Percentiles rank a stretch among this genome's conserved stretches.
These are phyloP conservation scores for Colletotrichum somersetense DNA, from an alignment of 2,329 filamentous ascomycete species.

Conservation along the genomic window DNA sequence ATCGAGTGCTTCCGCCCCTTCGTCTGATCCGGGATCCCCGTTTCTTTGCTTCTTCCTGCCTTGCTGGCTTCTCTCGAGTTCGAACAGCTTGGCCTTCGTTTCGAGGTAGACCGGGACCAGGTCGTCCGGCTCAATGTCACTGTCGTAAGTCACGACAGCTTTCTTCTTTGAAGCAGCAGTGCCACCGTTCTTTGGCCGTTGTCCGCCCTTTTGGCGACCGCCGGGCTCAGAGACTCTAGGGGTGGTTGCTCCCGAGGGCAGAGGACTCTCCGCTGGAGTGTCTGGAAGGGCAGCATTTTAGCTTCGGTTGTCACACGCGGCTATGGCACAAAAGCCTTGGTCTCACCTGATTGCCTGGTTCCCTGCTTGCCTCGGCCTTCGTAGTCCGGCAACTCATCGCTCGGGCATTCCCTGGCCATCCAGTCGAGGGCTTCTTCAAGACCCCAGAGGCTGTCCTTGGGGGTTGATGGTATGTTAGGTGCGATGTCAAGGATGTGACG, in stretches of 20 bases:
- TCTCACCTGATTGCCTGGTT: slow-evolving; percentile 54
- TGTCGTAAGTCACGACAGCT: slow-evolving; percentile 67
- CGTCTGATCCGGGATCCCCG: slow-evolving; percentile 49
- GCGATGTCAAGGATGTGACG: slow-evolving; percentile 76
- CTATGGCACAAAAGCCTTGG: not conserved
- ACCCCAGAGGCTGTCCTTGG: slow-evolving; percentile 82
- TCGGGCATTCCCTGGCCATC: slow-evolving; percentile 82
- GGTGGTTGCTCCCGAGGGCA: slow-evolving; percentile 63
- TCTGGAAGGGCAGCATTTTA: slow-evolving; percentile 50
- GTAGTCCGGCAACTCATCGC: slow-evolving; percentile 79
- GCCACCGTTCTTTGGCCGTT: slow-evolving; percentile 40
- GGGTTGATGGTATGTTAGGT: slow-evolving; percentile 67
- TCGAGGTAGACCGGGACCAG: slow-evolving; percentile 82
- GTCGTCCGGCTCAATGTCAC: slow-evolving; percentile 80
- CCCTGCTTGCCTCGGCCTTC: slow-evolving; percentile 61
- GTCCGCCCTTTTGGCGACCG: slow-evolving; percentile 27
- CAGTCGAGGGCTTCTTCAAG: slow-evolving; percentile 90
- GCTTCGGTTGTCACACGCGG: not conserved
- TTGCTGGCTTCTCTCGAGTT: slow-evolving; percentile 65
- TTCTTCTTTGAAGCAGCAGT: slow-evolving; percentile 55
- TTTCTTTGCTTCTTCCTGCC: slow-evolving; percentile 58
- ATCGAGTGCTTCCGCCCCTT: slow-evolving; percentile 67
- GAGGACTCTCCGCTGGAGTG: slow-evolving; percentile 63
- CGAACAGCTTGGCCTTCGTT: slow-evolving; percentile 77
- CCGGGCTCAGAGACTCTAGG: slow-evolving; percentile 57